Evolutionary conservation across 2,329 filamentous ascomycete species (phyloP), one percentile per base, ranked within the genome.

Genomic region (Trichoderma afroharzianum): DNA sequence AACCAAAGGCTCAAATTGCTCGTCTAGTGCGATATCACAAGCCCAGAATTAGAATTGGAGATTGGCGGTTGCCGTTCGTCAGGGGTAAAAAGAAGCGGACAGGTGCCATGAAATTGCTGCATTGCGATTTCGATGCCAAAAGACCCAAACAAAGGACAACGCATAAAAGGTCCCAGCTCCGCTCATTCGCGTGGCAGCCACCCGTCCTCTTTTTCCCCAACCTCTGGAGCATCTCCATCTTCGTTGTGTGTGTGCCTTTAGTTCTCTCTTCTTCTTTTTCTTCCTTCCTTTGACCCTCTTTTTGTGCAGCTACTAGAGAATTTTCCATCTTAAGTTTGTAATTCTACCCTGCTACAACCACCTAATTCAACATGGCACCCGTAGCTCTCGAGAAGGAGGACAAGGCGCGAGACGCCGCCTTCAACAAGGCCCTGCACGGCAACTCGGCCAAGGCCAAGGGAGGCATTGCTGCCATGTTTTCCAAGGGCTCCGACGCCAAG

Each of bases 401-500:
- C 81, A 92, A 95, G 82, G 81, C 84, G 79, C 93, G 94, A 77
- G 94, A 97, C 92, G 93, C 93, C 74, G 92, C 89, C 76, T 97
- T 97, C 88, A 95, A 93, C 87, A 93, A 94, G 85, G 93, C 90
- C 76, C 87, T 97, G 86, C 95, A 98, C 83, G 93, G 88, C 78
- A 82, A 81, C 73, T 94, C 93, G 68, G 86, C 93, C 63, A 83
- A 90, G 79, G 88, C 89, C 58, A 83, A 86, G 71, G 93, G 92
- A 79, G 93, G 93, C 76, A 88, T 98, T 77, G 85, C 89, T 76
- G 93, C 95, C 78, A 95, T 98, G 90, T 86, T 97, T 79, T 86
- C 87, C 80, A 99, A 99, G 86, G 91, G 96, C 81, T 79, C 85
- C 33, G 71, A 71, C 14, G 93, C 94, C 8, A 93, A 97, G 80